phyloP scores from a whole-genome alignment of 768 basidiomycete species.

The Tricholoma bakamatsutake region DNA sequence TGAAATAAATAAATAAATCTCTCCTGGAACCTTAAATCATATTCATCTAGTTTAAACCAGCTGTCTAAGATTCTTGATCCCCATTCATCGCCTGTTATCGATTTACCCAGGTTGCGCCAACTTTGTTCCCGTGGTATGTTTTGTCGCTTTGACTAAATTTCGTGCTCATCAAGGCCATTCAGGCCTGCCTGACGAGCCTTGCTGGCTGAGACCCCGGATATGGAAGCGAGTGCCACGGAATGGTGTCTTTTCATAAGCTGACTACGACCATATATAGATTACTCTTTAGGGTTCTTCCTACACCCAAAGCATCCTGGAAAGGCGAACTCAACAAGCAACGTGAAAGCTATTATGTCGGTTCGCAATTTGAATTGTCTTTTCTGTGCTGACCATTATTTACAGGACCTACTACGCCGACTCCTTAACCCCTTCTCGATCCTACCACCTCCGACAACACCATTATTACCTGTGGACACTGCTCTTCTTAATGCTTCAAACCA shows the following conservation, averaged over 20 bases:
- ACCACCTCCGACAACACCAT: constrained; percentile 35
- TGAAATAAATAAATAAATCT: background rate
- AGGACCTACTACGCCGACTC: constrained; percentile 69
- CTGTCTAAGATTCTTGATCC: constrained; percentile 61
- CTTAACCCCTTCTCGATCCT: constrained; percentile 46
- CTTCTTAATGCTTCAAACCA: constrained; percentile 49
- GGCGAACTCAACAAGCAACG: constrained; percentile 53
- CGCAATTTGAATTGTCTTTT: background rate
- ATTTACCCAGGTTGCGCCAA: constrained; percentile 48
- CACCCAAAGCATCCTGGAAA: constrained; percentile 53
- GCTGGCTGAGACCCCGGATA: constrained; percentile 69
- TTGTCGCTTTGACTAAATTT: background rate
- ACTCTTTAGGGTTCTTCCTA: constrained; percentile 57
- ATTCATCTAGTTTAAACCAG: constrained; percentile 36
- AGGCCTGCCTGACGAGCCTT: constrained; percentile 73
- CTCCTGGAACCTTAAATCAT: background rate
- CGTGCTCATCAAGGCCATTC: constrained; percentile 7
- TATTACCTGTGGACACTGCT: constrained; percentile 37
- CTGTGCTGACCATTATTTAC: constrained; percentile 8
- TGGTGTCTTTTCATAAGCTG: constrained; percentile 4
- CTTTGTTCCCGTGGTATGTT: constrained; percentile 57
- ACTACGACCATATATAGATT: constrained; percentile 32
- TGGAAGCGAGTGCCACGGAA: constrained; percentile 55
- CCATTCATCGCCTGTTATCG: constrained; percentile 41
- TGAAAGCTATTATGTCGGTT: constrained; percentile 66